These are phyloP conservation scores for Meira nashicola DNA, from an alignment of 1,284 basidiomycete genomes.

Conservation along the genomic window DNA sequence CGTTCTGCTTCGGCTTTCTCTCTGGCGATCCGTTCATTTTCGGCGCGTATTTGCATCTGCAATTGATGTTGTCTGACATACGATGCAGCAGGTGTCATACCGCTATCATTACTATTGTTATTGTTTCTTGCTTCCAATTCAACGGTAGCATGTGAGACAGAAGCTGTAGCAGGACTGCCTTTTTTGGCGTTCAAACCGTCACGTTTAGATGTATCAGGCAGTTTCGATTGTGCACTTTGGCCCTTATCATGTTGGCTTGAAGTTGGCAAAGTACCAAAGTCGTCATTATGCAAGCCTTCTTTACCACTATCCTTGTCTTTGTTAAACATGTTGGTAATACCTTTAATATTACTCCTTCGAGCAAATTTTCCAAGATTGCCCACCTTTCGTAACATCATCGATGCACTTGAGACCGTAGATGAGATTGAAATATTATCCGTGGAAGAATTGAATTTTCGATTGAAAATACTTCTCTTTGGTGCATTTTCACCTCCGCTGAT, in stretches of 20 bases:
- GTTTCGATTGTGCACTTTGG: constrained; percentile 53
- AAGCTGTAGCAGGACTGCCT: constrained; percentile 65
- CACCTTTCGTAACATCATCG: constrained; percentile 94
- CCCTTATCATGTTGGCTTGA: not conserved
- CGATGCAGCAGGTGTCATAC: constrained; percentile 85
- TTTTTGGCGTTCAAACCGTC: constrained; percentile 58
- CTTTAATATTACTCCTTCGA: constrained; percentile 78
- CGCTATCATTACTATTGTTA: constrained; percentile 62
- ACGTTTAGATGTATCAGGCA: constrained; percentile 17
- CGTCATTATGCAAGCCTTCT: constrained; percentile 57
- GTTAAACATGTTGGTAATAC: constrained; percentile 76
- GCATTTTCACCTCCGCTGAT: constrained; percentile 23
- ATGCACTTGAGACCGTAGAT: constrained; percentile 91
- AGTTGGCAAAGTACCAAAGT: constrained; percentile 55
- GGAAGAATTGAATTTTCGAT: constrained; percentile 81
- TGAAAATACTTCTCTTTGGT: constrained; percentile 65
- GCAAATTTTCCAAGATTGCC: constrained; percentile 89
- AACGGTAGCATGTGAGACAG: constrained; percentile 75
- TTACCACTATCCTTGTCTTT: constrained; percentile 65
- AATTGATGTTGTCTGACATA: constrained; percentile 74
- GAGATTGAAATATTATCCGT: constrained; percentile 94
- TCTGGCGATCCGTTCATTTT: constrained; percentile 38
- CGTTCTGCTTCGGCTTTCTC: constrained; percentile 50
- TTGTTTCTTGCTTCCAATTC: constrained; percentile 64
- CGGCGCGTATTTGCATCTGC: constrained; percentile 61